Percentiles rank a stretch among this genome's conserved stretches.
Conservation (phyloP, 176 grass and related monocot genomes). For the Cenchrus fungigraminus region DNA sequence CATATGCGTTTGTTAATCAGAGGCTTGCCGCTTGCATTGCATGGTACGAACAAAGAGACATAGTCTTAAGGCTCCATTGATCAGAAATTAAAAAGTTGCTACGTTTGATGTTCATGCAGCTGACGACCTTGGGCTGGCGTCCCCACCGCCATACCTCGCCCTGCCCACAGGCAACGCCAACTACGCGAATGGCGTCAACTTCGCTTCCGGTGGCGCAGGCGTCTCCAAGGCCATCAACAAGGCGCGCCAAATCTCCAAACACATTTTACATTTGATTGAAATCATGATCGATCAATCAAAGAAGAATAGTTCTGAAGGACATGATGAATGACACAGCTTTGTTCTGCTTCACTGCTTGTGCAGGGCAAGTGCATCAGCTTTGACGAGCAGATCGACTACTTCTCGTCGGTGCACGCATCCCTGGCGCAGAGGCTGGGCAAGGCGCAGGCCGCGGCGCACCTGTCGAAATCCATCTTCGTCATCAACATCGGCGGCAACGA, state of each 20-base stretch:
- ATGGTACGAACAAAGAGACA: no score
- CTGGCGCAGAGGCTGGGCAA: constrained; percentile 64
- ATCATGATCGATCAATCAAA: not conserved
- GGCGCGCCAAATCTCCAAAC: constrained; percentile 12
- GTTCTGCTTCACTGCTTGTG: not conserved
- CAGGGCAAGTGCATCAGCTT: constrained; percentile 73
- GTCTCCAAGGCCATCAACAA: constrained; percentile 68
- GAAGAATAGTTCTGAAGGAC: not conserved
- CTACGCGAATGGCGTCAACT: constrained; percentile 73
- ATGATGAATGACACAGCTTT: no score
- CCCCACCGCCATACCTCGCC: constrained; percentile 68
- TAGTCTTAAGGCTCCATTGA: no score
- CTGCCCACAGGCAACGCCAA: constrained; percentile 54
- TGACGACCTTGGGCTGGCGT: constrained; percentile 56
- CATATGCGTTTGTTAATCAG: no score
- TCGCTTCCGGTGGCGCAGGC: constrained; percentile 86
- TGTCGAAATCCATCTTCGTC: constrained; percentile 71
- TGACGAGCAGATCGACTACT: constrained; percentile 78
- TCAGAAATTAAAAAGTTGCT: no score
- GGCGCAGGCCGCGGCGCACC: constrained; percentile 43
- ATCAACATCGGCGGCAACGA: constrained; percentile 93
- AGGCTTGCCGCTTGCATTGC: no score
- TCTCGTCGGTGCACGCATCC: constrained; percentile 42
- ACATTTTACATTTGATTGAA: not conserved
- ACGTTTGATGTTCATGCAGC: constrained; percentile 46